These are phyloP conservation scores for Coix lacrymajobi DNA, from an alignment of 176 grass and related monocot species.

Conservation along the genomic window DNA sequence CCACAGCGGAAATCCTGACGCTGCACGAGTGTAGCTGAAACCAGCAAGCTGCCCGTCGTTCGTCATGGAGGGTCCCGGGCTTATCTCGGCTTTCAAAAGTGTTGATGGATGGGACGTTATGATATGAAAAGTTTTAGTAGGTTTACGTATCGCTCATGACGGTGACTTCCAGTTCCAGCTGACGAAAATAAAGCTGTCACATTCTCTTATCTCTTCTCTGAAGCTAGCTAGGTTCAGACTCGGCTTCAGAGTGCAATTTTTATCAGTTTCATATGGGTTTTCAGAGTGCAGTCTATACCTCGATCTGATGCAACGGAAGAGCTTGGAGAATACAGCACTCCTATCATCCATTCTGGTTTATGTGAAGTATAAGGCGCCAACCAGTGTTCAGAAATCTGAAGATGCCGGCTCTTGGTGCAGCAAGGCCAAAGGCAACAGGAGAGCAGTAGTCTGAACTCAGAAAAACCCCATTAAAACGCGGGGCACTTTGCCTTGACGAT, in stretches of 20 bases:
- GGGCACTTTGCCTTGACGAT: not conserved
- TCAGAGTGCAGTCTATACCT: not conserved
- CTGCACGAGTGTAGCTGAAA: not conserved
- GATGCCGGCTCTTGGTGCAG: slow-evolving; percentile 7
- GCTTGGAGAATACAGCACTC: not conserved
- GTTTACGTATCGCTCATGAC: slow-evolving; percentile 13
- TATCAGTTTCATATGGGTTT: not conserved
- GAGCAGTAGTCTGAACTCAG: not conserved
- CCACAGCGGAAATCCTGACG: not conserved
- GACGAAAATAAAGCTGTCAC: not conserved
- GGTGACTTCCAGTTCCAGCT: not conserved
- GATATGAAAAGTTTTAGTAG: not conserved
- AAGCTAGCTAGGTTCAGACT: not conserved
- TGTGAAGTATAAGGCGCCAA: not conserved
- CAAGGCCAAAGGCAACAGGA: not conserved
- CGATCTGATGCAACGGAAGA: not conserved
- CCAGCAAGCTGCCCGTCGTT: not conserved
- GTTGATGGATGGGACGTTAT: not conserved
- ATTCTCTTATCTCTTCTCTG: not conserved
- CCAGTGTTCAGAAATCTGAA: not conserved
- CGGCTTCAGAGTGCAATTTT: not conserved
- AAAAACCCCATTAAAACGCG: not conserved
- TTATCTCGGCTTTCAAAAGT: not conserved
- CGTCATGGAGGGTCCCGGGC: not conserved
- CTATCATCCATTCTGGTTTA: not conserved